Base-by-base conservation (phyloP, 805 yeast species). In the Cyberlindnera nakhonratchasimensis region DNA sequence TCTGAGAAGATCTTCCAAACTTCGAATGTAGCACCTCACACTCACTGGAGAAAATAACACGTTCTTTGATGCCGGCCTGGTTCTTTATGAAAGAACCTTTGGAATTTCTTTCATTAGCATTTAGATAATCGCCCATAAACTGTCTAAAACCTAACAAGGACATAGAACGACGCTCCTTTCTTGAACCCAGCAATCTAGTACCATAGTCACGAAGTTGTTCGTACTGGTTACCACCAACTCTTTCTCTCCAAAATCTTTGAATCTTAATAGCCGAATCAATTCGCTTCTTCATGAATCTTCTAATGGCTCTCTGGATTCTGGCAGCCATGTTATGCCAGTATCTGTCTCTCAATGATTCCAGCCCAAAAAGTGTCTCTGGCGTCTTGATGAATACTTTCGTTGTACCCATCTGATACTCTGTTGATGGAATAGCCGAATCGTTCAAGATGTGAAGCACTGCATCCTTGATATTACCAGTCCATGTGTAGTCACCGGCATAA, bases 251-350 rank as follows among this genome's bases (percentile, higher is more conserved):
- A 36, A 86, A 80, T 47, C 82, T 75, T 65, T 90, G 97, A 32
- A 88, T 79, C 40, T 72, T 75, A 45, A 76, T 79, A 2, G 96
- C 97, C 19, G 95, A 89, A 55, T 87, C 96, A 43, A 82, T 84
- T 67, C 90, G 82, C 58, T 86, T 75, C 63, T 80, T 81, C 48
- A 81, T 68, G 59, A 83, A 86, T 55, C 86, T 73, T 69, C 99
- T 77, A 86, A 97, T 89, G 4, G 99, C 98, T 52, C 97, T 79
- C 70, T 93, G 99, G 54, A 93, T 91, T 55, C 95, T 79, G 4
- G 96, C 90, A 5, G 99, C 99, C 95, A 93, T 93, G 54, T 86
- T 87, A 58, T 88, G 91, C 98, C 99, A 93, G 62, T 89, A 93
- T 68, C 82, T 85, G 57, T 93, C 99, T 63, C 98, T 79, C 91